Evolutionary conservation across 2,329 filamentous ascomycete species (phyloP), one percentile per base, ranked within the genome.

Genomic region (Exophiala calicioides): DNA sequence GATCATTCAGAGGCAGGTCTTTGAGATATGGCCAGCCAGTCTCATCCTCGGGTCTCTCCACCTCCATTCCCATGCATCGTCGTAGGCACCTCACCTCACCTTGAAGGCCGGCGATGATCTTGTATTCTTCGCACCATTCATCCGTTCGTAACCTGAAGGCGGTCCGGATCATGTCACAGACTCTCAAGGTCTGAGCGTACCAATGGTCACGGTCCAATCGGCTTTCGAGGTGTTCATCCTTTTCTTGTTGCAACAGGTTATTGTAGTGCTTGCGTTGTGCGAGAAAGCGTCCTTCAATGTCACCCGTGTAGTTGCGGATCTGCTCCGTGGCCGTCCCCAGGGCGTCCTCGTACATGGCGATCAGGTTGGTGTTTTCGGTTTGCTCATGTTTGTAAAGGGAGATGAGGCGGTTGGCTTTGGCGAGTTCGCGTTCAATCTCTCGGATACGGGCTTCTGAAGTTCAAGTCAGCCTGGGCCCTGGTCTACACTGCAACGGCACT

Each of bases 201-300:
- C 71, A 75, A 50, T 75, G 65, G 50, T 75, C 72, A 5, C 71
- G 68, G 46, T 75, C 72, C 7, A 75, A 59, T n/a, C 73, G 70
- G 50, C 71, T 71, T 33, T 70, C 62, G 16, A 76, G 58, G 47
- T 76, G 73, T 4, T 71, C 67, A 50, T 76, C 73, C 31, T 73
- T 73, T 55, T 76, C 73, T 7, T 68, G 68, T 50, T 76, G 73
- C 10, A 76, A 64, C 3, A 76, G 66, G 33, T 72, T 67, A 55
- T 75, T 75, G 60, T 75, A 76, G 54, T 73, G 71, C 31, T 65
- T 66, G 52, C 71, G 71, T 52, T 74, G 71, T 4, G 67, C 61
- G 5, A 74, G 65, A 49, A 68, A 73, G 36, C 73, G 65, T 60
- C 68, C 66, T 48, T 75, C 74, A 57, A 73, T 73, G 59, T 72